Base-by-base conservation (phyloP, 129 eudicot species). In the Pulicaria dysenterica region DNA sequence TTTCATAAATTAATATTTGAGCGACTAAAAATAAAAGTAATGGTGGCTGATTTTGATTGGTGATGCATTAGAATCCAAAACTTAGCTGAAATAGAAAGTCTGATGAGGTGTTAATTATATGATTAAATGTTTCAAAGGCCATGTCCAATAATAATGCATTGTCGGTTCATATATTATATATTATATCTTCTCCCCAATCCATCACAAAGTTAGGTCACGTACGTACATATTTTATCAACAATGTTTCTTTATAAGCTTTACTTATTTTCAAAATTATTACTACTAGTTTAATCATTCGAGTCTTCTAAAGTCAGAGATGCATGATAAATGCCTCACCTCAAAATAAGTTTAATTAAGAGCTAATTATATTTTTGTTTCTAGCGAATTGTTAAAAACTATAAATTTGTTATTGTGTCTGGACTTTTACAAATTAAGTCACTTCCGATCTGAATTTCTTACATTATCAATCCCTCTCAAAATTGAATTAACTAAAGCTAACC, bases 71-170 rank as follows among this genome's bases (percentile, higher is more conserved):
- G 55, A 60, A 69, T 48, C 70, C 76, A 69, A 77, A 77, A 59
- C 16, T 41, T 58, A 60, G 76, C 71, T 77, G 76, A 77, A 69
- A 59, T 69, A 60, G 81, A 69, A 69, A 60, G 75, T 39, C 39
- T 39, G 81, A 69, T 69, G 76, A 77, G 76, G 71, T 77, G 71
- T 49, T 56, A 16, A 40, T 77, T 77, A 58, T 71, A 77, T 77
- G 71, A 69, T 77, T 77, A 40, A 58, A 77, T 49, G n/a, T n/a
- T n/a, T n/a, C n/a, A 77, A 69, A 77, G 64, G 50, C 34, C 65
- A 69, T 69, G 63, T 49, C 81, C 81, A 77, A 77, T 77, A 19
- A 77, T n/a, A 69, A 40, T 60, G 58, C 70, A 69, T 69, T 77
- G 81, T 77, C 81, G 81, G 81, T 57, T 69, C 70, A 51, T 16